A percentile compares a stretch with the other conserved stretches of the same genome.
These are phyloP conservation scores for Fusarium oligoseptatum DNA, from an alignment of 2,329 filamentous ascomycete species.

Conservation along the genomic window DNA sequence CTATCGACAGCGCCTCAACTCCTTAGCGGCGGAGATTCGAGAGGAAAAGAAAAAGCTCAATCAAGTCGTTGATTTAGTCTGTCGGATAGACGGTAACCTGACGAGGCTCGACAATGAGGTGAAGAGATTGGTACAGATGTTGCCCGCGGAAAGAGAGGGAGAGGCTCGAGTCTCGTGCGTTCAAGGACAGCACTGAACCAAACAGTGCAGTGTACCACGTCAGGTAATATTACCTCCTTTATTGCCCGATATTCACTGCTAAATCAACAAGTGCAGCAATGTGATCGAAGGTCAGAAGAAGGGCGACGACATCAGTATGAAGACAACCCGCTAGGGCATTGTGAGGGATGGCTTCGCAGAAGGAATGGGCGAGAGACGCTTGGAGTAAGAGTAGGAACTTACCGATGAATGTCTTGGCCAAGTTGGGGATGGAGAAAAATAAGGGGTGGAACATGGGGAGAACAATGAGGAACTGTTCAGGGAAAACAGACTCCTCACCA, in stretches of 20 bases:
- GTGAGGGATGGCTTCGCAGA: not conserved
- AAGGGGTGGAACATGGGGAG: not conserved
- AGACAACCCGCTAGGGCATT: not conserved
- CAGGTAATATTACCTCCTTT: not conserved
- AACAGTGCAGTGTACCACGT: not conserved
- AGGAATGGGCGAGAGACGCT: accelerated
- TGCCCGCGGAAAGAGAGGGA: not conserved
- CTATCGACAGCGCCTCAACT: not conserved
- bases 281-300: not conserved
- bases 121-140: not conserved
- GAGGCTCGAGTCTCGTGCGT: not conserved
- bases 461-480: not conserved
- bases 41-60: not conserved
- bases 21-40: not conserved
- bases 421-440: not conserved
- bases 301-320: not conserved
- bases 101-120: not conserved
- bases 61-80: not conserved
- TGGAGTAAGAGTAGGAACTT: not conserved
- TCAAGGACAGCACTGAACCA: not conserved
- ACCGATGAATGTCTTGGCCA: not conserved
- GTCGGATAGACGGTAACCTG: not conserved
- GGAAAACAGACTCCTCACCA: not conserved
- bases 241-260: not conserved
- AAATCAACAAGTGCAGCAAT: not conserved